Evolutionary conservation across 495 filamentous ascomycete species (phyloP).

Genomic region (Halenospora varia): DNA sequence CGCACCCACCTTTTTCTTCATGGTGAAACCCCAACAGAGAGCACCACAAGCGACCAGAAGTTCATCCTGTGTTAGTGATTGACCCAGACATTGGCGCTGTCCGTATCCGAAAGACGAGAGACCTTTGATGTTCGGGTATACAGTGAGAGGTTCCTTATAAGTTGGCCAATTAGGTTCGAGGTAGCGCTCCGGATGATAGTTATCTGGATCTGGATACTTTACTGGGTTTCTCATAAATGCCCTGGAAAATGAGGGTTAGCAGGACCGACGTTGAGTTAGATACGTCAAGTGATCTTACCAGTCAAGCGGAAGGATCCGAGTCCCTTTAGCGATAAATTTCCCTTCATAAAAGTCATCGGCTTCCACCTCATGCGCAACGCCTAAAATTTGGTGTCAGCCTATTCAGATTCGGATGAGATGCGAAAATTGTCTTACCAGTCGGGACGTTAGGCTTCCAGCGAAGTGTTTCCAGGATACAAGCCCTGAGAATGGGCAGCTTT

Average conservation of each 20-base stretch:
- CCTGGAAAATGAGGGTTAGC: neutral
- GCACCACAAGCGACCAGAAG: slow-evolving; percentile 28
- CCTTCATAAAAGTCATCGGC: neutral
- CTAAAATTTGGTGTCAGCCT: neutral
- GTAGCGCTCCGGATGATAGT: slow-evolving; percentile 53
- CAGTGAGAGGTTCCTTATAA: slow-evolving; percentile 39
- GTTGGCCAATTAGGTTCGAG: slow-evolving; percentile 25
- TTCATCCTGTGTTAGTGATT: slow-evolving; percentile 28
- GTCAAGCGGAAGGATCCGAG: neutral
- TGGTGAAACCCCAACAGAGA: slow-evolving; percentile 30
- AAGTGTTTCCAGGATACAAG: neutral
- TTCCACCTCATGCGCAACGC: neutral
- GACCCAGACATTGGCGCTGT: neutral
- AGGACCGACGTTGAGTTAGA: neutral
- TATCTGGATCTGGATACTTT: slow-evolving; percentile 57
- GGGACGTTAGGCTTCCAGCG: neutral
- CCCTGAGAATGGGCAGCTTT: neutral
- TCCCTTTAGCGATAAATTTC: neutral
- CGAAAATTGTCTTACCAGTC: neutral
- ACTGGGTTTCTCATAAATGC: slow-evolving; percentile 40
- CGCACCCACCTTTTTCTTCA: slow-evolving; percentile 27
- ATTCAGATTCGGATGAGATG: neutral
- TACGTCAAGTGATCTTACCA: neutral
- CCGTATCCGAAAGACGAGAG: slow-evolving; percentile 19
- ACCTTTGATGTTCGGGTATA: slow-evolving; percentile 36